phyloP scores from a whole-genome alignment of 176 grass and related monocot species.

The Oryza officinalis region DNA sequence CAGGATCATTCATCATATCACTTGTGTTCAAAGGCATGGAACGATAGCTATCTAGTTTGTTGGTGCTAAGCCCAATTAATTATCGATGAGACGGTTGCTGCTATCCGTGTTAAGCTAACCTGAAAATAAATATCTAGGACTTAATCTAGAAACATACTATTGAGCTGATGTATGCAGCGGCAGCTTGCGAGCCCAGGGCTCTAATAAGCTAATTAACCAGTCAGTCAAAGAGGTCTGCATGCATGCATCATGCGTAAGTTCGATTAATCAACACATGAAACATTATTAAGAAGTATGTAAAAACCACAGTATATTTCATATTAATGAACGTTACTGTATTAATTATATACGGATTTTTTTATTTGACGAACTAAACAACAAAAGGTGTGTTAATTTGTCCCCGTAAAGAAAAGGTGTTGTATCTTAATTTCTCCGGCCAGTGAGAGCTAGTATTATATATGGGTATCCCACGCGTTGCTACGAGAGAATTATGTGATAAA shows the following conservation, averaged over 20 bases:
- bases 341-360: background rate
- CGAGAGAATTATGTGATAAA: too few species aligned
- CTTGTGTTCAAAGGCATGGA: slow-evolving; percentile 48
- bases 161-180: background rate
- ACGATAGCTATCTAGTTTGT: background rate
- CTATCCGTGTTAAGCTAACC: background rate
- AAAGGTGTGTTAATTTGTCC: background rate
- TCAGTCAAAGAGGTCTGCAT: background rate
- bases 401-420: background rate
- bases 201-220: background rate
- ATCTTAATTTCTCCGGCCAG: background rate
- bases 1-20: background rate
- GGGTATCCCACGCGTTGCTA: too few species aligned
- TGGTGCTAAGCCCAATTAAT: background rate
- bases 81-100: background rate
- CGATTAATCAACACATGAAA: background rate
- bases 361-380: background rate
- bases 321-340: background rate
- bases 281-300: background rate
- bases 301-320: background rate
- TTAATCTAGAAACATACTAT: background rate
- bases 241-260: background rate
- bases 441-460: background rate
- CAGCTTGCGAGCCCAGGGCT: background rate
- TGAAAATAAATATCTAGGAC: background rate